Base-by-base conservation (phyloP, 371 early-diverging fungal genomes). In the Parasitella parasitica region DNA sequence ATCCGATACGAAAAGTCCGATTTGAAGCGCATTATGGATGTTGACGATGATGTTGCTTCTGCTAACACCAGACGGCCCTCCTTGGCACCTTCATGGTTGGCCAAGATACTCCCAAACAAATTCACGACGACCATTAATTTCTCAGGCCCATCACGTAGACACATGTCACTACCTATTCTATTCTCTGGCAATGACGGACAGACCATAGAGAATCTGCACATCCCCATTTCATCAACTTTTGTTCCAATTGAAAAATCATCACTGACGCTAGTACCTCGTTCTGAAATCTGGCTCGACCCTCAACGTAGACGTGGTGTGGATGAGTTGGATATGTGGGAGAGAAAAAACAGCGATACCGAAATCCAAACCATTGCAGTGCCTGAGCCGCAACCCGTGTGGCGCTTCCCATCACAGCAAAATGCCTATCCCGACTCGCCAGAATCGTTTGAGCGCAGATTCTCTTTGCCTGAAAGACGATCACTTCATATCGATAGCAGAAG, bases 301-400 rank as follows among this genome's bases (percentile, higher is more conserved):
- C 39, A 63, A 13, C 70, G 77, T 15, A 61, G 76, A 60, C 63
- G 77, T 16, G 80, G 80, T 8, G 70, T 80, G 16, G 76, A 80
- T 50, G 80, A 74, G 59, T 8, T 80, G 2, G 80, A 65, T 18
- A 39, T 80, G 38, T 76, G 75, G 73, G 80, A 76, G 34, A 35
- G 67, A 35, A 70, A 70, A 48, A 61, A 72, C 15, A 63, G 64
- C n/a, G 51, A 48, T 11, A 51, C 59, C 6, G 54, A 54, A 24
- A 35, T 36, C 1, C 54, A 36, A 34, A 28, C 61, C 12, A 34
- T 67, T 34, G 38, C 55, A 6, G 46, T 30, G 2, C 48, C 27
- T 6, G 59, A 57, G 11, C 34, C 18, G 13, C n/a, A 27, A 27
- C 52, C 63, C 11, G 8, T 61, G 39, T 67, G 67, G 67, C 51